Base-by-base conservation (phyloP, 257 asterid species). In the Solanum corneliomulleri region DNA sequence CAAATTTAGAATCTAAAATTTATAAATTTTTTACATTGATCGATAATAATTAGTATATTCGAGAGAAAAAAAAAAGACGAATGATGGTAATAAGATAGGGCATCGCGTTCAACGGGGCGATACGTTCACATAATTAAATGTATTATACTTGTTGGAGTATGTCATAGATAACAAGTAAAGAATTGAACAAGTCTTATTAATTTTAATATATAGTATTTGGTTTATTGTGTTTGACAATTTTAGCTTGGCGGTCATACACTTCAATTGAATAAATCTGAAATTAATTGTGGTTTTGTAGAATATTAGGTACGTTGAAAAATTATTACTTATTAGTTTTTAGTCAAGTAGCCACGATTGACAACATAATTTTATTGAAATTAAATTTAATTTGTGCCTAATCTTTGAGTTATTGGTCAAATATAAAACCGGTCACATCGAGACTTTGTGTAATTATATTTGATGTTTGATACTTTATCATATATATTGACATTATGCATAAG, bases 21-120 rank as follows among this genome's bases (percentile, higher is more conserved):
- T 62, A 62, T 62, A 11, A 11, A 0, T 23, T 23, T 23, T 23
- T 0, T 21, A 60, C 0, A 60, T 21, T 0, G 4, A 11, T 0
- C 1, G 16, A 64, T 11, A 64, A 64, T 64, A 64, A 64, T n/a
- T 64, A 10, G 7, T 20, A 12, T 66, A 25, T 35, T 2, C 5
- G 16, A 5, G 16, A 25, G 62, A 25, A 25, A 66, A 11, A n/a
- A n/a, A 2, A 66, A 27, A 25, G 16, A 8, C n/a, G 4, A 2
- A 0, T 6, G 2, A 1, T 25, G 14, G 1, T 11, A 66, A 66
- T 66, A 25, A 25, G 9, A 25, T 64, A 64, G 33, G 9, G 21
- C 60, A 49, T 49, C 23, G 60, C 9, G 21, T 49, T 1, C 21
- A 20, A 14, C 8, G 18, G 3, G 16, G 6, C 35, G 35, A 33